Percentiles rank a stretch among this genome's conserved stretches.
These are phyloP conservation scores for Purshia tridentata DNA, from an alignment of 306 rosid species.

Conservation along the genomic window DNA sequence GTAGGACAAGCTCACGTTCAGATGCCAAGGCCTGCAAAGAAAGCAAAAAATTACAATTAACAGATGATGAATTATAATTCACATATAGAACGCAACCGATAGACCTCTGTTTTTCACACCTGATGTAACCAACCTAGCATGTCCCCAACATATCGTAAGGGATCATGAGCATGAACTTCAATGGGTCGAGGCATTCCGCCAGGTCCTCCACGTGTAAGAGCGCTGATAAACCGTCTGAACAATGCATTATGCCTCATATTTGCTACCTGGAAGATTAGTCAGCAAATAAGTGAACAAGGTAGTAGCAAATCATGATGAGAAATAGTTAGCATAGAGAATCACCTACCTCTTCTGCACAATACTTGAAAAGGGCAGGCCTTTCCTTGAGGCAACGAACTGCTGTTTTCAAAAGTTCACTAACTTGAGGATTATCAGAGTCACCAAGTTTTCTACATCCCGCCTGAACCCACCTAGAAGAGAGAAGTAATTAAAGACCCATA, in stretches of 20 bases:
- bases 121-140: conserved; percentile 99
- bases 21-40: conserved; percentile 89
- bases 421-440: conserved; percentile 92
- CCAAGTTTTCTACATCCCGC: conserved; percentile 88
- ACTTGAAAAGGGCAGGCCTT: conserved; percentile 92
- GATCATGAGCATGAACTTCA: conserved; percentile 99
- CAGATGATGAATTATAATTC: conserved; percentile 6
- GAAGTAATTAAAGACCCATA: conserved; percentile 15
- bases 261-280: conserved; percentile 63
- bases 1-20: conserved; percentile 89
- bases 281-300: conserved; percentile 10
- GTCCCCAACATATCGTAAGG: conserved; percentile 90
- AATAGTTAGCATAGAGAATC: conserved; percentile 14
- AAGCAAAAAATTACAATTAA: conserved; percentile 12
- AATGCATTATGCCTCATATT: conserved; percentile 96
- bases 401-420: conserved; percentile 74
- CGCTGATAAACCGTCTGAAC: conserved; percentile 92
- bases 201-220: conserved; percentile 98
- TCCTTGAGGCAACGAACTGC: conserved; percentile 94
- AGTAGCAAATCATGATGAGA: background rate
- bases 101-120: conserved; percentile 41
- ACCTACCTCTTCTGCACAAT: conserved; percentile 99
- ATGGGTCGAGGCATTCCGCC: conserved; percentile 99
- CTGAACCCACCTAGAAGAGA: conserved; percentile 90
- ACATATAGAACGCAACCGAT: conserved; percentile 13